Base-by-base conservation (phyloP, 2,329 filamentous ascomycete species). In the Paraphaeosphaeria minitans region DNA sequence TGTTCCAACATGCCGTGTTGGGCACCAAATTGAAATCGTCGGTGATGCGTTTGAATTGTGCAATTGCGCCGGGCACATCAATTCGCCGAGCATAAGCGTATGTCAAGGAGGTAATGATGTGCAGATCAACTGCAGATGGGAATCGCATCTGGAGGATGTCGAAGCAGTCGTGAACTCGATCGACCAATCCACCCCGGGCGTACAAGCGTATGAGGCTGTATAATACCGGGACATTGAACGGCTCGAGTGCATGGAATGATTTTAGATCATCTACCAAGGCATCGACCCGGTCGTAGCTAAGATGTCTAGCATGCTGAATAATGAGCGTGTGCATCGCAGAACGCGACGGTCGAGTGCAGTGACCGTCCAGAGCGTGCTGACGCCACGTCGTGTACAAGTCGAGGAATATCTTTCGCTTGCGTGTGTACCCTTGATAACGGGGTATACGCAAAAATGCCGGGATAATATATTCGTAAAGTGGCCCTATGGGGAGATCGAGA, bases 31-130 rank as follows among this genome's bases (percentile, higher is more conserved):
- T 76, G 67, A 87, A 88, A 51, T 85, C 80, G 7, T 77, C 66
- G 24, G 73, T 71, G 56, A 95, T 85, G n/a, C 83, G 80, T 48
- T 85, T 71, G 60, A 97, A 89, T 37, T 88, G 84, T 21, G 79
- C 74, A 51, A 84, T 78, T 0, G 89, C 86, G 52, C 85, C 81
- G 3, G 79, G 70, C 0, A 89, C 74, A 64, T 96, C 86, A 2
- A 87, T 90, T 51, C 85, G 80, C 57, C 86, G 84, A 1, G 92
- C 88, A 76, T 94, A 86, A 0, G 89, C 89, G 63, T 90, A 86
- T 42, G 96, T 80, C 3, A 93, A 66, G 16, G 64, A 56, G 10
- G 66, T 63, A 3, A 75, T 45, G 27, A 66, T 48, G 4, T 59
- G 55, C 4, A 69, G 45, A 14, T 64, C 56, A 8, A 69, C 39